Conservation (phyloP, 225 moss, liverwort and hornwort species). For the Physcomitrium patens region DNA sequence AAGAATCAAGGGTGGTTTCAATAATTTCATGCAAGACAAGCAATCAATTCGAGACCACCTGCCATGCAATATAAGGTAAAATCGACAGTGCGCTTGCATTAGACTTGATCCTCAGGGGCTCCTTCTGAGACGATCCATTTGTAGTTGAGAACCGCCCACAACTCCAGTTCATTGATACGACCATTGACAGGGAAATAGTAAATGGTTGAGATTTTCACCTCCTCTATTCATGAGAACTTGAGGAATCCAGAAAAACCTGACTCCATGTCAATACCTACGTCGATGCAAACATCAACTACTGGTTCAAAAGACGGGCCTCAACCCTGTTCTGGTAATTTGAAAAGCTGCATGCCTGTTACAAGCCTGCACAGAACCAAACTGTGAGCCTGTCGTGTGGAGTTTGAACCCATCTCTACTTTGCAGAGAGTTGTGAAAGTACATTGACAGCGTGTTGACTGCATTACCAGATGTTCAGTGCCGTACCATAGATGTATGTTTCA, state of each 20-base stretch:
- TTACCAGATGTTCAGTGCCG: not conserved
- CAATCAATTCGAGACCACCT: too few relatives aligned
- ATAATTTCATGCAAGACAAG: too few relatives aligned
- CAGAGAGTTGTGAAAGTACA: not conserved
- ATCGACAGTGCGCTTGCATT: not conserved
- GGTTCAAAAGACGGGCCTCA: slow-evolving; percentile 42
- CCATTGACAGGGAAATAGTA: not conserved
- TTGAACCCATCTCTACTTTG: slow-evolving; percentile 10
- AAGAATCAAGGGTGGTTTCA: too few relatives aligned
- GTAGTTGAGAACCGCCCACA: not conserved
- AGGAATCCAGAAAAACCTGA: not conserved
- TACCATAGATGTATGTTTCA: slow-evolving; percentile 86
- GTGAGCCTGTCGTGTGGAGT: slow-evolving; percentile 11
- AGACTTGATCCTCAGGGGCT: not conserved
- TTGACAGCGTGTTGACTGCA: too few relatives aligned
- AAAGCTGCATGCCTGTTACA: slow-evolving; percentile 64
- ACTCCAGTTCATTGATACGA: not conserved
- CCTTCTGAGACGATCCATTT: not conserved
- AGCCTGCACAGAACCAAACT: slow-evolving; percentile 50
- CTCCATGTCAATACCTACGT: not conserved
- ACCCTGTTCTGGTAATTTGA: slow-evolving; percentile 61
- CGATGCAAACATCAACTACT: slow-evolving; percentile 4
- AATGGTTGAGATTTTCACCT: not conserved
- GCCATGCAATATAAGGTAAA: too few relatives aligned
- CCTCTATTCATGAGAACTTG: not conserved